A percentile compares a stretch with the other conserved stretches of the same genome.
These are phyloP conservation scores for Calonectria henricotiae DNA, from an alignment of 2,329 filamentous ascomycete genomes.

Conservation along the genomic window DNA sequence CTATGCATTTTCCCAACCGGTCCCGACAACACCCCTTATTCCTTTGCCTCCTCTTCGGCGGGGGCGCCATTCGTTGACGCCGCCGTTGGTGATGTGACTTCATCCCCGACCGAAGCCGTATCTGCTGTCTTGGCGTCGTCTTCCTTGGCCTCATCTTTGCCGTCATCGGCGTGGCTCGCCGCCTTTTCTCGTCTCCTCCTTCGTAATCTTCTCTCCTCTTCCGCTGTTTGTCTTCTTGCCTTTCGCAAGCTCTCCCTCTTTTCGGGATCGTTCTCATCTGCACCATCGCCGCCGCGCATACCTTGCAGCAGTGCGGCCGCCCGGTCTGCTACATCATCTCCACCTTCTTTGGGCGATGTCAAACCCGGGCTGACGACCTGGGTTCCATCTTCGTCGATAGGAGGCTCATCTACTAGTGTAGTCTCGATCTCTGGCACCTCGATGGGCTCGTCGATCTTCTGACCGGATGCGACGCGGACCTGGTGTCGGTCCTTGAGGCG, in stretches of 20 bases:
- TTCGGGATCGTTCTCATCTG: constrained; percentile 66
- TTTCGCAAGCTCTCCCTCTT: constrained; percentile 75
- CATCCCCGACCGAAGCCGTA: constrained; percentile 40
- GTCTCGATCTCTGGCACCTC: constrained; percentile 74
- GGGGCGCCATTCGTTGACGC: constrained; percentile 40
- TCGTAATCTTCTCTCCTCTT: constrained; percentile 81
- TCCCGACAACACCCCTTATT: constrained; percentile 42
- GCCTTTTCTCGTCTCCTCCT: constrained; percentile 78
- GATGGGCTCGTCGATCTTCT: constrained; percentile 82
- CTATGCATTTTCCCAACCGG: constrained; percentile 47
- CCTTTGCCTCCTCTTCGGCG: constrained; percentile 44
- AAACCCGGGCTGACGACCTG: constrained; percentile 67
- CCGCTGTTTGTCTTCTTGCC: constrained; percentile 79
- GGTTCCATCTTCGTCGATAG: constrained; percentile 67
- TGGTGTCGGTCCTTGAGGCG: constrained; percentile 93
- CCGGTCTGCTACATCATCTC: constrained; percentile 86
- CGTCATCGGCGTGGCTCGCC: constrained; percentile 56
- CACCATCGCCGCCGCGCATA: constrained; percentile 79
- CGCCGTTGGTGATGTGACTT: constrained; percentile 45
- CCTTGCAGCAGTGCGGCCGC: constrained; percentile 89
- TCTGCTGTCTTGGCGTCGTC: constrained; percentile 42
- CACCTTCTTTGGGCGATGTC: constrained; percentile 64
- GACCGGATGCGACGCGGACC: constrained; percentile 89
- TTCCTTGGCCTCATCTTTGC: constrained; percentile 47
- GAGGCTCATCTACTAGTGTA: constrained; percentile 56